Percentiles rank a stretch among this genome's conserved stretches.
Conservation (phyloP, 1,139 yeast species). For the Diutina neorugosa region DNA sequence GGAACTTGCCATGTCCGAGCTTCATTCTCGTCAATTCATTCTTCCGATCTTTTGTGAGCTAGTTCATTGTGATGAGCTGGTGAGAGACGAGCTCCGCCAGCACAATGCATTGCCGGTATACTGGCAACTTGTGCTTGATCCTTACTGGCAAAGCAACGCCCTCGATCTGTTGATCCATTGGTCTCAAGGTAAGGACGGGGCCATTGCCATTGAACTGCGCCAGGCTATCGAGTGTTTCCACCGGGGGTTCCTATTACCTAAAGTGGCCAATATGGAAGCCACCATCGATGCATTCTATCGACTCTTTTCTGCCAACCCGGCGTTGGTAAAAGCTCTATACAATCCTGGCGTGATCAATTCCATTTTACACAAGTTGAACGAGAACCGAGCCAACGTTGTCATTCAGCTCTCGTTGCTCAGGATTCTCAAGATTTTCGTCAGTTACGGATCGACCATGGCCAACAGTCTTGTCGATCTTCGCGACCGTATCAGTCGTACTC, state of each 20-base stretch:
- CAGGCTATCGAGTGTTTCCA: constrained; percentile 21
- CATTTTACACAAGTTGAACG: constrained; percentile 18
- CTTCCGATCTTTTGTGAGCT: constrained; percentile 55
- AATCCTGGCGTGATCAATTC: constrained; percentile 17
- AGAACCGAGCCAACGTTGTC: constrained; percentile 21
- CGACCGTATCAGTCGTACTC: not conserved
- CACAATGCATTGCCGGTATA: constrained; percentile 35
- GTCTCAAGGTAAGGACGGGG: constrained; percentile 19
- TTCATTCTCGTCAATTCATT: constrained; percentile 49
- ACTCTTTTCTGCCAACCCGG: constrained; percentile 15
- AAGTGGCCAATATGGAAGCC: constrained; percentile 30
- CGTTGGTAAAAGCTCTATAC: constrained; percentile 16
- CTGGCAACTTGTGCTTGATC: constrained; percentile 38
- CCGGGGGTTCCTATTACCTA: constrained; percentile 27
- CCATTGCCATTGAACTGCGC: constrained; percentile 16
- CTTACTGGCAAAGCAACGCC: constrained; percentile 63
- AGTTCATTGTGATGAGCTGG: constrained; percentile 34
- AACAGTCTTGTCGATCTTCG: not conserved
- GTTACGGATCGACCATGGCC: not conserved
- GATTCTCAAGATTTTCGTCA: not conserved
- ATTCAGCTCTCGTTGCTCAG: constrained; percentile 8
- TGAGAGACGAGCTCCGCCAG: constrained; percentile 25
- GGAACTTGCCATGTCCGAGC: constrained; percentile 29
- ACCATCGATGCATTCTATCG: constrained; percentile 28
- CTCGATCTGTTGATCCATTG: constrained; percentile 42